Percentiles rank a stretch among this genome's conserved stretches.
phyloP scores from a whole-genome alignment of 805 yeast genomes.

The Pichia membranifaciens region DNA sequence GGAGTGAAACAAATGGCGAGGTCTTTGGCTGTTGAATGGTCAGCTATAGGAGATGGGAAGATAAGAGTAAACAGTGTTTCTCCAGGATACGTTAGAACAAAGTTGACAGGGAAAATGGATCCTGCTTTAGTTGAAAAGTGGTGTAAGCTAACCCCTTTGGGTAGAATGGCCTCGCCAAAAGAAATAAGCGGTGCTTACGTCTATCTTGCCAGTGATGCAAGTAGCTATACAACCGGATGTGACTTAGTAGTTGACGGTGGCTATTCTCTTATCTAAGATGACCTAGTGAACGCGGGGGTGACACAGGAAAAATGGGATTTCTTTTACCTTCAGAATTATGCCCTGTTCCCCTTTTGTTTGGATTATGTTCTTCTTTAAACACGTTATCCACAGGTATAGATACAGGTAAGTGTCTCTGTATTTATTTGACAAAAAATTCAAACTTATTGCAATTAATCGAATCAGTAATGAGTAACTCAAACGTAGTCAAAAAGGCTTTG shows the following conservation, averaged over 20 bases:
- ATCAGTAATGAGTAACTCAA: not conserved
- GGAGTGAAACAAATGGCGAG: constrained; percentile 70
- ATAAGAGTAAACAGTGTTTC: constrained; percentile 75
- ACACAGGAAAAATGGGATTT: not conserved
- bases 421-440: too few species aligned
- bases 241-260: constrained; percentile 81
- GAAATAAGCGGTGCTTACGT: constrained; percentile 78
- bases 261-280: constrained; percentile 42
- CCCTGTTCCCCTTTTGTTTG: not conserved
- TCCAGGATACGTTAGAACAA: constrained; percentile 83
- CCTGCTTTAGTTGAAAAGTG: constrained; percentile 41
- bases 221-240: constrained; percentile 73
- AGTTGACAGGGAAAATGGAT: constrained; percentile 47
- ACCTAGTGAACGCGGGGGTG: not conserved
- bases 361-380: not conserved
- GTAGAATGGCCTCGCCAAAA: constrained; percentile 66
- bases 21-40: constrained; percentile 84
- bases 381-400: not conserved
- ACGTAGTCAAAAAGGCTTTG: not conserved
- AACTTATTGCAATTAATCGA: not conserved
- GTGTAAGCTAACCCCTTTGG: constrained; percentile 55
- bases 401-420: too few species aligned
- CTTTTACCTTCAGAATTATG: too few species aligned
- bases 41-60: constrained; percentile 53
- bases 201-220: constrained; percentile 75